A percentile compares a stretch with the other conserved stretches of the same genome.
Evolutionary conservation across 2,329 filamentous ascomycete species (phyloP).

Genomic region (Sporothrix luriei): DNA sequence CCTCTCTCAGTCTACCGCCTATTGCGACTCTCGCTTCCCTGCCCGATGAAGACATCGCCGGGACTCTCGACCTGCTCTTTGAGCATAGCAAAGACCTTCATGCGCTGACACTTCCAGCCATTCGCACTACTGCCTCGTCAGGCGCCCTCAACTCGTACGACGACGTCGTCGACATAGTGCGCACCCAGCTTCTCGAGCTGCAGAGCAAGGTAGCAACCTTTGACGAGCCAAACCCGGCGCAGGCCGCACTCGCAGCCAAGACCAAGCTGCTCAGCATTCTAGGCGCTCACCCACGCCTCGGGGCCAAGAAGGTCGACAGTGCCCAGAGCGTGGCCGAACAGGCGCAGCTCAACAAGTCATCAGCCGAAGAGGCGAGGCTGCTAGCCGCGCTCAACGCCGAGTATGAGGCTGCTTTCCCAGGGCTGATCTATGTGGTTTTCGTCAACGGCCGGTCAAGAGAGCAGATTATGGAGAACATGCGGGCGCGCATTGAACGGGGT

Average conservation of each 20-base stretch:
- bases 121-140: constrained; percentile 54
- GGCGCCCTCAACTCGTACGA: constrained; percentile 66
- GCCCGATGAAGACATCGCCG: constrained; percentile 56
- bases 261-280: constrained; percentile 70
- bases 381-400: constrained; percentile 69
- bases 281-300: constrained; percentile 79
- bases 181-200: constrained; percentile 63
- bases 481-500: constrained; percentile 67
- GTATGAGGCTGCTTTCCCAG: constrained; percentile 81
- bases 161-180: constrained; percentile 68
- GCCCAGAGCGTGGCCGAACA: constrained; percentile 81
- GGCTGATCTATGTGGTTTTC: constrained; percentile 86
- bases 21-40: constrained; percentile 59
- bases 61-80: constrained; percentile 76
- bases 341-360: constrained; percentile 65
- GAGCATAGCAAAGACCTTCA: constrained; percentile 79
- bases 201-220: constrained; percentile 45
- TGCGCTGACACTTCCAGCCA: constrained; percentile 66
- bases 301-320: constrained; percentile 79
- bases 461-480: constrained; percentile 82
- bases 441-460: constrained; percentile 77
- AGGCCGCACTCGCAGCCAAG: constrained; percentile 47
- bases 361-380: constrained; percentile 57
- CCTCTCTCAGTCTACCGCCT: constrained; percentile 55
- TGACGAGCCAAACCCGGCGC: not conserved